Conservation (phyloP, 129 eudicot genomes). For the Ambrosia trifida region DNA sequence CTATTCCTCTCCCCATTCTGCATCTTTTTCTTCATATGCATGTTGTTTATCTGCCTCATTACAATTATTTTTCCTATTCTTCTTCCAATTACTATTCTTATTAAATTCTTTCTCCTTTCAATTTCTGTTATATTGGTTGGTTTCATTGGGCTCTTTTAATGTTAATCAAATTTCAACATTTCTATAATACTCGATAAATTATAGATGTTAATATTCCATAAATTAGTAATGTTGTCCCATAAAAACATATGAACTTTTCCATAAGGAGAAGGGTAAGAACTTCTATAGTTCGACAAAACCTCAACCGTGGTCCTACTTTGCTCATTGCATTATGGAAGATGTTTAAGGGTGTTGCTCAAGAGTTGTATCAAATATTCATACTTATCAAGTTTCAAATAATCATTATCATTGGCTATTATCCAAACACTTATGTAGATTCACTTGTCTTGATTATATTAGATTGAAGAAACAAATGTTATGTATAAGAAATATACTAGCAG, state of each 20-base stretch:
- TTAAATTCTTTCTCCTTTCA: not conserved
- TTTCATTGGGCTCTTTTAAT: not conserved
- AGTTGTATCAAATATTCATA: not conserved
- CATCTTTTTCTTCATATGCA: not conserved
- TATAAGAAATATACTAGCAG: not conserved
- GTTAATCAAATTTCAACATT: not conserved
- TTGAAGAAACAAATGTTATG: not conserved
- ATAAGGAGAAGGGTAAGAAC: not conserved
- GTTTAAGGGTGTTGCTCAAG: too few species aligned
- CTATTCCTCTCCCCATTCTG: not conserved
- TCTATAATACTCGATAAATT: not conserved
- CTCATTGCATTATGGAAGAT: not conserved
- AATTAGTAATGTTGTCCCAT: not conserved
- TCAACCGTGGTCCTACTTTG: not conserved
- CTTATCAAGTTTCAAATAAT: not conserved
- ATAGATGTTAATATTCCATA: not conserved
- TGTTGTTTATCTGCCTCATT: not conserved
- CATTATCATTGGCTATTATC: not conserved
- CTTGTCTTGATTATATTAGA: not conserved
- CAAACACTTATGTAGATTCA: not conserved
- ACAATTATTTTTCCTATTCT: not conserved
- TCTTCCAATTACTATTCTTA: not conserved
- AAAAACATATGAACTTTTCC: not conserved
- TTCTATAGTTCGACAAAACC: not conserved
- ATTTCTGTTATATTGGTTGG: not conserved